Conservation (phyloP, 2,329 filamentous ascomycete genomes). For the Hypoxylon sp. region DNA sequence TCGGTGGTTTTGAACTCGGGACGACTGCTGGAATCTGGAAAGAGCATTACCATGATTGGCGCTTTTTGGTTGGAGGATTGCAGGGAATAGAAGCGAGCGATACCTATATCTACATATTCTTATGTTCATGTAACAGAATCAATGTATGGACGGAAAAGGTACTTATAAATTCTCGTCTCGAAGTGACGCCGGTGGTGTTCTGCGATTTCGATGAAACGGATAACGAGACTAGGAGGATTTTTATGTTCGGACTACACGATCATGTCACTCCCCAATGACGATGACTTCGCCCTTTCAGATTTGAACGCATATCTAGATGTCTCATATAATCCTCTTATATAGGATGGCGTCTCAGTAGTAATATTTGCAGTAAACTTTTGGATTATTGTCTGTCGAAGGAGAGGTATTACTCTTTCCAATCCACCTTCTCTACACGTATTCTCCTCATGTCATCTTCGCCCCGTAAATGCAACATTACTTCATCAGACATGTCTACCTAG, state of each 20-base stretch:
- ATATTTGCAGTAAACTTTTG: conserved; percentile 1
- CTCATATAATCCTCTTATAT: background rate
- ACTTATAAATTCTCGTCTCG: background rate
- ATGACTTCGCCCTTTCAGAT: background rate
- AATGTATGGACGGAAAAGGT: background rate
- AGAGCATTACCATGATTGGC: background rate
- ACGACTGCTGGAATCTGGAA: background rate
- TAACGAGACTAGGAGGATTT: conserved; percentile 22
- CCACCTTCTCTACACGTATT: conserved; percentile 13
- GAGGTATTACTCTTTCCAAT: conserved; percentile 9
- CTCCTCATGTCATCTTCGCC: conserved; percentile 11
- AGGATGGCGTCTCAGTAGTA: conserved; percentile 8
- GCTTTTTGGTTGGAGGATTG: background rate
- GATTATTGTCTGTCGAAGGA: background rate
- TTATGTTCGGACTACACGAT: background rate
- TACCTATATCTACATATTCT: too few relatives aligned
- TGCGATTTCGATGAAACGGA: conserved; percentile 25
- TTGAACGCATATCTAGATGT: background rate
- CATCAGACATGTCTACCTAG: too few relatives aligned
- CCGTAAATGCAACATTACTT: conserved; percentile 11
- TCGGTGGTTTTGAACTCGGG: background rate
- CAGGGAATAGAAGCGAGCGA: background rate
- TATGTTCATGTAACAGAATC: background rate
- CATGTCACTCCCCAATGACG: background rate
- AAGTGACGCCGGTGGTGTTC: background rate